Percentiles rank a stretch among this genome's conserved stretches.
phyloP scores from a whole-genome alignment of 768 basidiomycete species.

The Rhizopogon vinicolor region DNA sequence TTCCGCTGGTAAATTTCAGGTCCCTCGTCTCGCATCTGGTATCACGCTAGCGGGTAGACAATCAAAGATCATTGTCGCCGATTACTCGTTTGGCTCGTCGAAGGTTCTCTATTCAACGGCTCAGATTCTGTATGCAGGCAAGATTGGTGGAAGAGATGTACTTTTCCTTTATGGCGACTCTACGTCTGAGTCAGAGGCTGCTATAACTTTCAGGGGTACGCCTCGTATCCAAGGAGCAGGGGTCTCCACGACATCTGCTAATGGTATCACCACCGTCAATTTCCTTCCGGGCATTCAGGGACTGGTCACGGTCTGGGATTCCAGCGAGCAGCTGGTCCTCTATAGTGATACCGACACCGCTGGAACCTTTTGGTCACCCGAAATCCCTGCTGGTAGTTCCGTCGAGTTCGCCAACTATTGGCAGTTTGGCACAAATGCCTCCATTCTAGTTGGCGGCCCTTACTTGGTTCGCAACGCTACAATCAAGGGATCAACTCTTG shows the following conservation, averaged over 20 bases:
- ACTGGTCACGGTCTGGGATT: slow-evolving; percentile 62
- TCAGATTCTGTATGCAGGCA: slow-evolving; percentile 62
- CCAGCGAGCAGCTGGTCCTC: slow-evolving; percentile 60
- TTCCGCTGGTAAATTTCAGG: slow-evolving; percentile 41
- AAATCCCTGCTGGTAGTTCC: slow-evolving; percentile 37
- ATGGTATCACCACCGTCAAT: slow-evolving; percentile 39
- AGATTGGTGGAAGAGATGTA: slow-evolving; percentile 56
- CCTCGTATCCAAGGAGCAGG: slow-evolving; percentile 29
- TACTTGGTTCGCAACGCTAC: slow-evolving; percentile 57
- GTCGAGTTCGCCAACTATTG: slow-evolving; percentile 57
- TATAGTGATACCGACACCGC: slow-evolving; percentile 64
- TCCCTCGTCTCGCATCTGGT: slow-evolving; percentile 49
- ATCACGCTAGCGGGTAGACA: slow-evolving; percentile 67
- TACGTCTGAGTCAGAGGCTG: slow-evolving; percentile 49
- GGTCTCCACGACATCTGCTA: slow-evolving; percentile 19
- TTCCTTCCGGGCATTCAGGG: slow-evolving; percentile 55
- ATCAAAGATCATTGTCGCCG: slow-evolving; percentile 68
- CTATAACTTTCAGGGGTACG: slow-evolving; percentile 44
- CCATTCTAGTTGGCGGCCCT: slow-evolving; percentile 62
- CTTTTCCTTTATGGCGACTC: slow-evolving; percentile 59
- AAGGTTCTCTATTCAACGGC: slow-evolving; percentile 68
- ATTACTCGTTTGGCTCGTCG: slow-evolving; percentile 65
- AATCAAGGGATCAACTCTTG: slow-evolving; percentile 45
- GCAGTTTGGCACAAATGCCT: slow-evolving; percentile 67
- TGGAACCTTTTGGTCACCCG: slow-evolving; percentile 74